Evolutionary conservation across 768 basidiomycete species (phyloP), one percentile per base, ranked within the genome.

Genomic region (Suillus clintonianus): DNA sequence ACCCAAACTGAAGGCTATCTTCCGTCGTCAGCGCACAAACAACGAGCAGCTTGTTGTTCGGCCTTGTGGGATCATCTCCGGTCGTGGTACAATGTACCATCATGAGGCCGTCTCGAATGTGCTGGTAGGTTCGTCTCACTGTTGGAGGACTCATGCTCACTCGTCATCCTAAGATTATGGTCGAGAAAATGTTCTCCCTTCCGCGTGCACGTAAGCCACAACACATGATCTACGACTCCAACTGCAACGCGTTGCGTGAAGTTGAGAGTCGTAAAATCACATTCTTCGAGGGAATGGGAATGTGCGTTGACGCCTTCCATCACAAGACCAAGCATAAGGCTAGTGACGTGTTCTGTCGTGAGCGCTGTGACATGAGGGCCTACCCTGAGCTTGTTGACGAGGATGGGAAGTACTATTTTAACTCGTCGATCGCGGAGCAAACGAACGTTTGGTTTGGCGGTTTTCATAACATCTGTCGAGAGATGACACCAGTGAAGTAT

Each of bases 251-350:
- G 69, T 54, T n/a, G 45, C 0, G 63, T 56, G 69, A 75, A 53
- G 59, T 71, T 27, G 63, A 45, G 43, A 45, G 43, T 22, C 3
- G 9, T 2, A 45, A 45, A 0, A 13, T 47, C 3, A 41, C 62
- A 2, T 65, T 69, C 19, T 69, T 70, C 51, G 30, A 68, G 30
- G 34, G 62, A 10, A 64, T 74, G 37, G 69, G 70, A 5, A 62
- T 77, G 24, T 68, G 75, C 9, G 77, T 80, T 1, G 78, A 80
- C 60, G 78, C 76, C 3, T 80, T 78, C 53, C 79, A 80, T 59
- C 78, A 79, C 70, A 74, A 65, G 27, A 65, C 70, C 32, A 67
- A 56, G 4, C 71, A 74, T 51, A 57, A 47, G 45, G 45, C 45
- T 4, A 47, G 45, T 5, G 22, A 47, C 13, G 0, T 41, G 1